Evolutionary conservation across 441 rosid species (phyloP), one percentile per base, ranked within the genome.

Genomic region (Populus trichocarpa): DNA sequence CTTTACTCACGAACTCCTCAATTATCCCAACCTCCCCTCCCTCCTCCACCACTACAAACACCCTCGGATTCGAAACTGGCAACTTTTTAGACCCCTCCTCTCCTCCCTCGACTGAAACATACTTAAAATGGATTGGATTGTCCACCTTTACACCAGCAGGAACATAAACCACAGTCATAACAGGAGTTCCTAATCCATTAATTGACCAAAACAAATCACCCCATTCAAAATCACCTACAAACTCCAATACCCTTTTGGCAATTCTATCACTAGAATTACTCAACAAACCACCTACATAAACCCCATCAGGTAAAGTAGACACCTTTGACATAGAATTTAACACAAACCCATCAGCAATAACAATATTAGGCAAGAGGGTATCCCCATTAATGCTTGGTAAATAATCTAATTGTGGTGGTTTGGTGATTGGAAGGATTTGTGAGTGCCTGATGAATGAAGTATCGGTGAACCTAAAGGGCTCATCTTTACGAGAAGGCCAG

Each of bases 401-500:
- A 25, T 63, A 28, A 0, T 84, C 81, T 50, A 83, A 70, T 20
- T 79, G 81, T 33, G 90, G 88, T 30, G 89, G 90, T 53, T 75
- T 81, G 67, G 92, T 74, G 35, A 89, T 72, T 7, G 99, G 98
- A 76, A 82, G 84, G 73, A 93, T 86, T 76, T 86, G 87, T 23
- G 95, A 90, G 33, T 73, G 81, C 69, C 78, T 88, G 83, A 95
- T 90, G 76, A 91, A 85, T 1, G 97, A 92, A 22, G 89, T 92
- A 67, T 95, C 97, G 9, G 97, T 93, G 84, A 93, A 93, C 57
- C 97, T 87, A 78, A 92, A 93, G 75, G 90, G 83, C 81, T 95
- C 99, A 82, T 91, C 98, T 83, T 78, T 93, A 53, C 91, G 92
- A 5, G 99, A 86, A 13, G 96, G 97, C 98, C 99, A 95, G 74